Evolutionary conservation across 768 basidiomycete species (phyloP).

Genomic region (Kwoniella dejecticola): DNA sequence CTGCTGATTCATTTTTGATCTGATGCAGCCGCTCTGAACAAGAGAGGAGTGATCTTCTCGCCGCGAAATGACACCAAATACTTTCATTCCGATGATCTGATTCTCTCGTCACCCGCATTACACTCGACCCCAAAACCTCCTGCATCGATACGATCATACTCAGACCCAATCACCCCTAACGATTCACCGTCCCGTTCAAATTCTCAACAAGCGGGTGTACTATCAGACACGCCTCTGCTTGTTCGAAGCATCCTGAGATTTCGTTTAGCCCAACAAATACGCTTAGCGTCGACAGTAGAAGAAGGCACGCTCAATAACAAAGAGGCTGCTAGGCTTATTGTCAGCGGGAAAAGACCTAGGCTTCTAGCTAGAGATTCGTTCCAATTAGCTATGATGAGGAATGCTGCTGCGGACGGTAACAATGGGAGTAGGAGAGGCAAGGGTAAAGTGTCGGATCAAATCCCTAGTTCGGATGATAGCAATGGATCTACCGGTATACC

Average conservation of each 20-base stretch:
- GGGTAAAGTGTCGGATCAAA: constrained; percentile 24
- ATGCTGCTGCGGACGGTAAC: constrained; percentile 21
- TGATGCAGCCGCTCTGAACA: not conserved
- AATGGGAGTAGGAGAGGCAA: constrained; percentile 17
- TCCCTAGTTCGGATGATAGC: constrained; percentile 42
- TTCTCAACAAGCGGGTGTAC: constrained; percentile 15
- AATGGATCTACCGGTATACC: constrained; percentile 15
- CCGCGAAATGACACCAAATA: constrained; percentile 30
- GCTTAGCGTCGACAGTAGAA: constrained; percentile 45
- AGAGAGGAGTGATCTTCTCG: constrained; percentile 39
- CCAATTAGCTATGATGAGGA: constrained; percentile 35
- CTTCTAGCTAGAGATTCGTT: constrained; percentile 45
- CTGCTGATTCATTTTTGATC: not conserved
- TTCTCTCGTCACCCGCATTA: constrained; percentile 27
- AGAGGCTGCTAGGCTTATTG: constrained; percentile 42
- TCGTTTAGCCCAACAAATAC: constrained; percentile 31
- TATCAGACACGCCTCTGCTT: constrained; percentile 17
- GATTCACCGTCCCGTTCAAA: constrained; percentile 18
- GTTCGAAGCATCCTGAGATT: constrained; percentile 38
- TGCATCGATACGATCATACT: constrained; percentile 36
- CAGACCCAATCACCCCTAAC: constrained; percentile 22
- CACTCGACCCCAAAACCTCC: constrained; percentile 17
- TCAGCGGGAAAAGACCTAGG: constrained; percentile 42
- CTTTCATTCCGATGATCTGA: constrained; percentile 39
- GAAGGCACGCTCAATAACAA: constrained; percentile 52